These are phyloP conservation scores for Colletotrichum caudatum DNA, from an alignment of 2,329 filamentous ascomycete genomes.

Conservation along the genomic window DNA sequence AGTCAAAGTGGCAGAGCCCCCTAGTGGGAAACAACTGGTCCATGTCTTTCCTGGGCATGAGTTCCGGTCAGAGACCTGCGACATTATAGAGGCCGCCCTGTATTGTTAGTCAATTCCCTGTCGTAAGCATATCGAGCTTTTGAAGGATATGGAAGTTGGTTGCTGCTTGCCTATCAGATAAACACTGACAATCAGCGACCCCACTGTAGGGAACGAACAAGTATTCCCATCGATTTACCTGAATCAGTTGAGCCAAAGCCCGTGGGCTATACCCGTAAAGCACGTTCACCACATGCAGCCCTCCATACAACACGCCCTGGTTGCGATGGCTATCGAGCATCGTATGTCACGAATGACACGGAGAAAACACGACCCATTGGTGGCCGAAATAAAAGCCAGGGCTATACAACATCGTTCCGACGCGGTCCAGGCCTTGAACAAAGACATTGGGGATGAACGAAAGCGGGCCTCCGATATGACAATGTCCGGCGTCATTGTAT, in stretches of 20 bases:
- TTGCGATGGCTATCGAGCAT: conserved; percentile 51
- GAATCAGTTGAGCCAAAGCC: conserved; percentile 27
- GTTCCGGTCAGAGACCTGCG: conserved; percentile 27
- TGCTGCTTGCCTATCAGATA: background rate
- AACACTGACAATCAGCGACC: background rate
- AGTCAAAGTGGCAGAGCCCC: background rate
- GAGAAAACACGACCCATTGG: conserved; percentile 33
- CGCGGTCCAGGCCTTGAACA: conserved; percentile 49
- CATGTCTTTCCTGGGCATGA: conserved; percentile 21
- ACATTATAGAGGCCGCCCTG: conserved; percentile 32
- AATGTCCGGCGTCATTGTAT: conserved; percentile 23
- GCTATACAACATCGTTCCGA: conserved; percentile 50
- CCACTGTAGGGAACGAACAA: conserved; percentile 28
- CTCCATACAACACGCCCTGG: conserved; percentile 37
- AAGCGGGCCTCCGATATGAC: conserved; percentile 30
- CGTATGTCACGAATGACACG: conserved; percentile 46
- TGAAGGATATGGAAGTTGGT: background rate
- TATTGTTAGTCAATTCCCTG: conserved; percentile 27
- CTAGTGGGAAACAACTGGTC: background rate
- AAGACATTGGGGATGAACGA: conserved; percentile 44
- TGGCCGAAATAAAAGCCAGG: conserved; percentile 43
- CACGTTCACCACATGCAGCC: conserved; percentile 16
- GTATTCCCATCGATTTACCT: conserved; percentile 14
- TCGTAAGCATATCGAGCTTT: background rate
- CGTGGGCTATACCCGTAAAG: conserved; percentile 20